Conservation (phyloP, 768 basidiomycete genomes). For the Naganishia randhawae region DNA sequence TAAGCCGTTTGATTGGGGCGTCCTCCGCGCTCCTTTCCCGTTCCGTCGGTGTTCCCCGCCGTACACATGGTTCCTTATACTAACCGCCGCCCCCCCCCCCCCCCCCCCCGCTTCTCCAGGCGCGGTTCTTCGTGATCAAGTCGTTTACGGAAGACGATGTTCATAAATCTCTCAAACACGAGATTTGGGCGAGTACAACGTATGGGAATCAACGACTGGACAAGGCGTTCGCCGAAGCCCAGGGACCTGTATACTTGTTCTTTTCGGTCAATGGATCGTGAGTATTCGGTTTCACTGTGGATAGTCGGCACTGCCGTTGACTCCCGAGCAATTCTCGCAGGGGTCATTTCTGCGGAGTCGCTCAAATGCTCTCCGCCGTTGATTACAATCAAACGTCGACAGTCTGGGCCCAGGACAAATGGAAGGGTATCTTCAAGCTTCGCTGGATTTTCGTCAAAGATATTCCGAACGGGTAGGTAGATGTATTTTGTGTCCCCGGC, state of each 20-base stretch:
- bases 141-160: constrained; percentile 99
- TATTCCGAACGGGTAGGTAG: constrained; percentile 52
- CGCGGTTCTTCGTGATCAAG: constrained; percentile 95
- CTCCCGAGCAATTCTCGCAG: constrained; percentile 51
- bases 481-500: neutral
- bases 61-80: no score
- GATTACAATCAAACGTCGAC: constrained; percentile 92
- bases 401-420: constrained; percentile 99
- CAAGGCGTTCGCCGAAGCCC: constrained; percentile 91
- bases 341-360: constrained; percentile 98
- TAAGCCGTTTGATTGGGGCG: no score
- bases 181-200: constrained; percentile 96
- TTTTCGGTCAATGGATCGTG: constrained; percentile 81
- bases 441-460: constrained; percentile 97
- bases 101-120: no score
- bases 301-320: constrained; percentile 56
- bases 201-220: constrained; percentile 96
- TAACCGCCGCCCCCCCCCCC: no score
- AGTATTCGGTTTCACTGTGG: neutral
- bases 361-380: constrained; percentile 95
- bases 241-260: constrained; percentile 94
- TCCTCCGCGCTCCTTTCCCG: no score
- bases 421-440: constrained; percentile 99
- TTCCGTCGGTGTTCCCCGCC: no score
- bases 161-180: constrained; percentile 94